Conservation (phyloP, 1,284 basidiomycete species). For the Grifola frondosa region DNA sequence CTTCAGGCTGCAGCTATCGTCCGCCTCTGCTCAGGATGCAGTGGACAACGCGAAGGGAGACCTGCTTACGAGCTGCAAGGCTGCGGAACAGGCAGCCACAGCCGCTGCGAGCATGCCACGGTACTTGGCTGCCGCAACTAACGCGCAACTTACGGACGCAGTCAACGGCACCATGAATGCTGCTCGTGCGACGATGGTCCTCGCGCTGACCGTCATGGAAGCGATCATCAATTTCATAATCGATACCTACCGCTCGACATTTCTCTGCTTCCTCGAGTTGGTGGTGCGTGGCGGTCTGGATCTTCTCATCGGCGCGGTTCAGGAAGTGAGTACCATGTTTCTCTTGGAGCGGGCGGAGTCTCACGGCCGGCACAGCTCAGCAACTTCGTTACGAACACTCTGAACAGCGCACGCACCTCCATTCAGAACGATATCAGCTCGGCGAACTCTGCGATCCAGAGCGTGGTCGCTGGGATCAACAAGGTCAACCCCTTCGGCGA, state of each 20-base stretch:
- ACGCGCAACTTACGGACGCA: slow-evolving; percentile 73
- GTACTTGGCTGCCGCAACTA: slow-evolving; percentile 83
- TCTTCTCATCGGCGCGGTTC: slow-evolving; percentile 78
- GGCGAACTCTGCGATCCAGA: slow-evolving; percentile 70
- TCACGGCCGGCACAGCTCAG: slow-evolving; percentile 57
- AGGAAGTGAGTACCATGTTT: slow-evolving; percentile 57
- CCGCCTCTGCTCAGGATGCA: slow-evolving; percentile 65
- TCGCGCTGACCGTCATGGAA: slow-evolving; percentile 81
- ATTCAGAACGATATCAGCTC: slow-evolving; percentile 72
- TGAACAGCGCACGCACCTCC: slow-evolving; percentile 57
- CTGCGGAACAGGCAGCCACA: slow-evolving; percentile 81
- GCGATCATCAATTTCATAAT: slow-evolving; percentile 89
- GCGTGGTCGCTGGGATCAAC: slow-evolving; percentile 68
- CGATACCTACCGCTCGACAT: slow-evolving; percentile 87
- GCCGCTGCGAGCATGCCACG: slow-evolving; percentile 83
- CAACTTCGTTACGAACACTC: slow-evolving; percentile 58
- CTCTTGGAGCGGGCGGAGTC: background rate
- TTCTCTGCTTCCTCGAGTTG: slow-evolving; percentile 91
- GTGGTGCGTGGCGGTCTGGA: slow-evolving; percentile 81
- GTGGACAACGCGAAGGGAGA: slow-evolving; percentile 70
- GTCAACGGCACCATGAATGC: slow-evolving; percentile 80
- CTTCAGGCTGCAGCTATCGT: slow-evolving; percentile 76
- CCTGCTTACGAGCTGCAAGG: slow-evolving; percentile 76
- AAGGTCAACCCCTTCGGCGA: slow-evolving; percentile 67
- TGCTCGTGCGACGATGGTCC: slow-evolving; percentile 69